phyloP scores from a whole-genome alignment of 371 early-diverging fungal genomes.

The Mortierella sp. region DNA sequence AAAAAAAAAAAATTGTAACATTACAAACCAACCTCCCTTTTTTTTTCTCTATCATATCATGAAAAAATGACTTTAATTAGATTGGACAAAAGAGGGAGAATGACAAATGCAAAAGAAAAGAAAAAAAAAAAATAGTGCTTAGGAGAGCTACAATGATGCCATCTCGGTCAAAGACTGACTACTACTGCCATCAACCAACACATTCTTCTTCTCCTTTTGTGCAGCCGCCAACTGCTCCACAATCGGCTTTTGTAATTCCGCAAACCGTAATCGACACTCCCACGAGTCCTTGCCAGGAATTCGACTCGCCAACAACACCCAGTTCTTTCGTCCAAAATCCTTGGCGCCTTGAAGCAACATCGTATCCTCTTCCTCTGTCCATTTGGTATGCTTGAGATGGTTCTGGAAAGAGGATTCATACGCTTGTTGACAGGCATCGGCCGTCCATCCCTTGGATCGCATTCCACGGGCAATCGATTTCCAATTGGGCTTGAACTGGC shows the following conservation, averaged over 20 bases:
- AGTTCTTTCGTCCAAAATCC: slow-evolving; percentile 34
- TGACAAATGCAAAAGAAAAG: no score
- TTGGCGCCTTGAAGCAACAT: not conserved
- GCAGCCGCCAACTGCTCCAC: not conserved
- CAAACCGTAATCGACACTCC: slow-evolving; percentile 45
- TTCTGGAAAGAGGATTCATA: slow-evolving; percentile 42
- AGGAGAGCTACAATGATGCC: no score
- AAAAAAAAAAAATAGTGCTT: no score
- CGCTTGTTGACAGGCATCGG: slow-evolving; percentile 20
- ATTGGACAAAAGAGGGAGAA: no score
- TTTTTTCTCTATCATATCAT: no score
- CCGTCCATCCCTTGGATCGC: slow-evolving; percentile 34
- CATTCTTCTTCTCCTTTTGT: no score
- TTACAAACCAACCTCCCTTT: no score
- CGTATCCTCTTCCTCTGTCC: slow-evolving; percentile 33
- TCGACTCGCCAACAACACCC: slow-evolving; percentile 16
- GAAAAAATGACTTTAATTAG: no score
- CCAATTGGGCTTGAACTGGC: slow-evolving; percentile 25
- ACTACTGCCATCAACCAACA: no score
- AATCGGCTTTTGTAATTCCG: slow-evolving; percentile 31
- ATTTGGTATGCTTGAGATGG: slow-evolving; percentile 19
- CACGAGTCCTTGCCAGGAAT: slow-evolving; percentile 29
- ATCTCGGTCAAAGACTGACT: no score
- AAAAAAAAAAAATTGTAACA: no score
- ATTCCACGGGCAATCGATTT: slow-evolving; percentile 20